Percentiles rank a stretch among this genome's conserved stretches.
phyloP scores from a whole-genome alignment of 1,139 yeast species.

The Geotrichum carabidarum region DNA sequence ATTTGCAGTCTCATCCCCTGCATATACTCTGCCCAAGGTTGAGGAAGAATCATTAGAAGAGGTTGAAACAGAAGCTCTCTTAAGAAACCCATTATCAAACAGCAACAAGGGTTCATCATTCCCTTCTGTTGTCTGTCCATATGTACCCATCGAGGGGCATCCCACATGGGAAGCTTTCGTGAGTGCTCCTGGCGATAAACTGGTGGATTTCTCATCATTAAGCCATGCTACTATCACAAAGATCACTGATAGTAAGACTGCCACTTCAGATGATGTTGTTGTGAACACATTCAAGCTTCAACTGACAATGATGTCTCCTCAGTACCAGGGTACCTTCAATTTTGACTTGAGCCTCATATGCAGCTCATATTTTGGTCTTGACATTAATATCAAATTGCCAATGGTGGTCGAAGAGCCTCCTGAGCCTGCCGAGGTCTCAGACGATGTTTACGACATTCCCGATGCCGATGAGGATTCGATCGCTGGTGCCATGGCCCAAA shows the following conservation, averaged over 20 bases:
- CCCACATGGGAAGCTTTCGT: constrained; percentile 64
- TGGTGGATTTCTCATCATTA: constrained; percentile 64
- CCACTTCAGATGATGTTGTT: constrained; percentile 39
- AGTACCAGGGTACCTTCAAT: constrained; percentile 53
- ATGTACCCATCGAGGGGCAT: constrained; percentile 53
- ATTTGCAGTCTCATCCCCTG: constrained; percentile 65
- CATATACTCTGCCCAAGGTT: constrained; percentile 31
- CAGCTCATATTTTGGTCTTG: constrained; percentile 40
- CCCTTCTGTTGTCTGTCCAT: constrained; percentile 65
- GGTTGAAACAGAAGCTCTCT: constrained; percentile 56
- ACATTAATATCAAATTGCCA: constrained; percentile 39
- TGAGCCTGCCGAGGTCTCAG: constrained; percentile 24
- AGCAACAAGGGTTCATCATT: constrained; percentile 62
- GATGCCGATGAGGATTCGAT: constrained; percentile 76
- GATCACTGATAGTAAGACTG: constrained; percentile 18
- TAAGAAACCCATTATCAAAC: constrained; percentile 66
- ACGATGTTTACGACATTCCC: constrained; percentile 36
- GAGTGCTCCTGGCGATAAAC: constrained; percentile 65
- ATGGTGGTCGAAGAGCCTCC: constrained; percentile 39
- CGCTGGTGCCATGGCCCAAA: constrained; percentile 49
- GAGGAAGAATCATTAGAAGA: constrained; percentile 41
- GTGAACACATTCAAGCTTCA: constrained; percentile 73
- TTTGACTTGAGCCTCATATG: constrained; percentile 41
- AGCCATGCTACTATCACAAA: constrained; percentile 54
- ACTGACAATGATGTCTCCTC: constrained; percentile 67